Percentiles rank a stretch among this genome's conserved stretches.
These are phyloP conservation scores for Microbotryum intermedium DNA, from an alignment of 1,284 basidiomycete genomes.

Conservation along the genomic window DNA sequence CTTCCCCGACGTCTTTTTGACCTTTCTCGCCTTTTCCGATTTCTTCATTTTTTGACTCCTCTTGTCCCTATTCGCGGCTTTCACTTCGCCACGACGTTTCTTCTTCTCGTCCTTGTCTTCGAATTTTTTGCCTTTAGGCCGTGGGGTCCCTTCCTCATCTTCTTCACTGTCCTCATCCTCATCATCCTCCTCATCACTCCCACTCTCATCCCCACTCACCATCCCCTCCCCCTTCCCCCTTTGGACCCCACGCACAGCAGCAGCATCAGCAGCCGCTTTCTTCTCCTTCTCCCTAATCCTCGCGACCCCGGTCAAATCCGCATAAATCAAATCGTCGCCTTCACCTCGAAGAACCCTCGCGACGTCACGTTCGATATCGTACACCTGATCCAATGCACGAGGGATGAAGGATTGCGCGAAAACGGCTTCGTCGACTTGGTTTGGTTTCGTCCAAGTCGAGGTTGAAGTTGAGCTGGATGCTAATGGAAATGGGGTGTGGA, in stretches of 20 bases:
- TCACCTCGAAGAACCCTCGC: slow-evolving; percentile 62
- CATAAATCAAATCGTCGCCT: slow-evolving; percentile 68
- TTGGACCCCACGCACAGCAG: slow-evolving; percentile 21
- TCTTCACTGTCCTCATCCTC: slow-evolving; percentile 35
- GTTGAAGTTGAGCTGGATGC: background rate
- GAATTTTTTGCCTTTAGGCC: slow-evolving; percentile 71
- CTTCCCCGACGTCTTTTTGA: slow-evolving; percentile 49
- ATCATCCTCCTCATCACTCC: slow-evolving; percentile 1
- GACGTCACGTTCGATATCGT: slow-evolving; percentile 83
- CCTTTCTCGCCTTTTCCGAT: slow-evolving; percentile 73
- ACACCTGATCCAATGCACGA: slow-evolving; percentile 80
- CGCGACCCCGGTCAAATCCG: slow-evolving; percentile 68
- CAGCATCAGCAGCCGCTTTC: slow-evolving; percentile 23
- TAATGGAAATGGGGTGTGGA: background rate
- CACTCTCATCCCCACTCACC: background rate
- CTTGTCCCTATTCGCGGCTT: slow-evolving; percentile 76
- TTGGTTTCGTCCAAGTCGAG: slow-evolving; percentile 10
- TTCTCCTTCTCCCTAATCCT: slow-evolving; percentile 38
- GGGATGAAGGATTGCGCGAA: slow-evolving; percentile 87
- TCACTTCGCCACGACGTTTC: slow-evolving; percentile 81
- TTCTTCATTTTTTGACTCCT: slow-evolving; percentile 89
- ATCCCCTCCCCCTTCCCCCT: background rate
- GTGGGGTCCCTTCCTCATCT: slow-evolving; percentile 46
- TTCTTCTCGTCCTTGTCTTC: slow-evolving; percentile 89
- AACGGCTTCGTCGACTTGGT: slow-evolving; percentile 65